phyloP scores from a whole-genome alignment of 768 basidiomycete species.

The Scleroderma citrinum region DNA sequence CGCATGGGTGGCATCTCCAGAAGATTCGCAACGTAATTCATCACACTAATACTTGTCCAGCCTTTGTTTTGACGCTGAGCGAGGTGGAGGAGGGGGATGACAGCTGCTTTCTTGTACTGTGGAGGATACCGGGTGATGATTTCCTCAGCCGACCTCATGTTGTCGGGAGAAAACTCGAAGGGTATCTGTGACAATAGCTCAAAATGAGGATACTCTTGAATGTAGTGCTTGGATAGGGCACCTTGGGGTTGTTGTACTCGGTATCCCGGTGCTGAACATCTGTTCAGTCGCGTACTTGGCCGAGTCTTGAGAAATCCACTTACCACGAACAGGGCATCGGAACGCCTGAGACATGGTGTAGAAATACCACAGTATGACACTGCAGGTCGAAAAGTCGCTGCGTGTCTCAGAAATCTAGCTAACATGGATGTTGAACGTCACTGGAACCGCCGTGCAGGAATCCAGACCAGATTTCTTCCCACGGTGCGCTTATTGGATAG shows the following conservation, averaged over 20 bases:
- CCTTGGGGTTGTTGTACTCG: slow-evolving; percentile 88
- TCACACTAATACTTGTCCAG: slow-evolving; percentile 97
- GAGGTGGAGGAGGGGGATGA: slow-evolving; percentile 93
- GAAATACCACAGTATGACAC: slow-evolving; percentile 25
- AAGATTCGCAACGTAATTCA: slow-evolving; percentile 95
- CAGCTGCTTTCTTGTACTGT: slow-evolving; percentile 98
- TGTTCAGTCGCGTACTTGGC: slow-evolving; percentile 9
- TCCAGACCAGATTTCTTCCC: too few relatives aligned
- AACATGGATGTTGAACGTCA: slow-evolving; percentile 16
- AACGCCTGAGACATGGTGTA: slow-evolving; percentile 43
- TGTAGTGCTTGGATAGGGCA: slow-evolving; percentile 23
- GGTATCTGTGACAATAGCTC: slow-evolving; percentile 54
- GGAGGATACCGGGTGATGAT: slow-evolving; percentile 92
- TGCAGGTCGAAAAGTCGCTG: slow-evolving; percentile 13
- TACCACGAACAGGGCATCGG: slow-evolving; percentile 86
- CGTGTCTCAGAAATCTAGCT: slow-evolving; percentile 8
- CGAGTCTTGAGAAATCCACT: slow-evolving; percentile 27
- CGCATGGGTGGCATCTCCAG: slow-evolving; percentile 97
- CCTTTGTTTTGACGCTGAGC: slow-evolving; percentile 97
- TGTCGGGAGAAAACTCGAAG: slow-evolving; percentile 79
- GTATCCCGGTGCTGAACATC: slow-evolving; percentile 84
- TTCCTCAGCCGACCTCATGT: slow-evolving; percentile 78
- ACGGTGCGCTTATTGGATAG: too few relatives aligned
- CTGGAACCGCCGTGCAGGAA: background rate
- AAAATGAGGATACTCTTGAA: background rate